Conservation (phyloP, 257 asterid species). For the Gentiana macrophylla region DNA sequence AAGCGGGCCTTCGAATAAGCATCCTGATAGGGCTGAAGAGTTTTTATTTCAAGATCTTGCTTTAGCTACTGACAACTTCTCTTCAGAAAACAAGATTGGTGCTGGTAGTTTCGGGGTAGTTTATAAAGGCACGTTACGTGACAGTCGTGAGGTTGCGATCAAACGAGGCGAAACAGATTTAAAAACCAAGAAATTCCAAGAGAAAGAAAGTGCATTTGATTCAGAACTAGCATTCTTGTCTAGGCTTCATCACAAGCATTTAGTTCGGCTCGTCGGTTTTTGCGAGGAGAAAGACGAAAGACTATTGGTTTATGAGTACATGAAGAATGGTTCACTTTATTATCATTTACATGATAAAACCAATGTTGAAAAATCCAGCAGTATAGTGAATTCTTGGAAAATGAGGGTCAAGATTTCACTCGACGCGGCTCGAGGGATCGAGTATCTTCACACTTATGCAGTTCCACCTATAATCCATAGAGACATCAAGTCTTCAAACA, state of each 20-base stretch:
- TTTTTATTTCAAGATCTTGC: slow-evolving; percentile 47
- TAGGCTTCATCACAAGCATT: slow-evolving; percentile 79
- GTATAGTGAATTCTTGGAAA: slow-evolving; percentile 64
- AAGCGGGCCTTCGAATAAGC: slow-evolving; percentile 74
- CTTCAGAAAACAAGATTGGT: slow-evolving; percentile 64
- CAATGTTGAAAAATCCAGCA: slow-evolving; percentile 48
- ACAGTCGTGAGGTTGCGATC: slow-evolving; percentile 78
- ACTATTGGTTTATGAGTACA: slow-evolving; percentile 65
- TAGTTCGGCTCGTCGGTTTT: slow-evolving; percentile 63
- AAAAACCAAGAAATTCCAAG: slow-evolving; percentile 56
- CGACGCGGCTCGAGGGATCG: slow-evolving; percentile 83
- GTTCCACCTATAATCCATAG: slow-evolving; percentile 86
- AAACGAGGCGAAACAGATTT: slow-evolving; percentile 63
- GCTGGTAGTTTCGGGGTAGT: slow-evolving; percentile 84
- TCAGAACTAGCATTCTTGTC: slow-evolving; percentile 72
- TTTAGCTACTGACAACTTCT: slow-evolving; percentile 50
- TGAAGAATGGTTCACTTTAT: slow-evolving; percentile 80
- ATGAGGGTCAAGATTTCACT: slow-evolving; percentile 63
- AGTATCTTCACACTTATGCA: slow-evolving; percentile 73
- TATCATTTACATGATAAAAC: slow-evolving; percentile 58
- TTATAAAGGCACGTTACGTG: slow-evolving; percentile 50
- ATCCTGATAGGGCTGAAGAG: slow-evolving; percentile 67
- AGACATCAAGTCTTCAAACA: slow-evolving; percentile 80
- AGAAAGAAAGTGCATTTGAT: slow-evolving; percentile 74
- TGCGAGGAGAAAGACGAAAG: slow-evolving; percentile 78